phyloP scores from a whole-genome alignment of 1,284 basidiomycete species.

The Phellopilus nigrolimitatus region DNA sequence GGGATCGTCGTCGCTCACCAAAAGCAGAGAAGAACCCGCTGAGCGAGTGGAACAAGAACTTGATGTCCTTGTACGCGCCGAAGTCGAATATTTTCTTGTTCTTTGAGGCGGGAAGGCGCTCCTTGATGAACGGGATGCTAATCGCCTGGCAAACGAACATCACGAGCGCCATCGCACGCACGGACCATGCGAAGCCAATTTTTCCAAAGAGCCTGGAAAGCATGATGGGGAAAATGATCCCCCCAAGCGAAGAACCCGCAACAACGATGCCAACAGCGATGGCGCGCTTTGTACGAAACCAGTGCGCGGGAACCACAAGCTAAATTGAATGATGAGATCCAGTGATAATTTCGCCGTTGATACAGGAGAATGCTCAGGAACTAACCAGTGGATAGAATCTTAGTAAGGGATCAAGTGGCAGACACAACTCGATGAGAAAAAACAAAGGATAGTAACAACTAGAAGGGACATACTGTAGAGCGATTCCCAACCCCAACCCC shows the following conservation, averaged over 20 bases:
- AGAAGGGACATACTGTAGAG: slow-evolving; percentile 17
- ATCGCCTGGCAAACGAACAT: slow-evolving; percentile 16
- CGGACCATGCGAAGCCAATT: slow-evolving; percentile 38
- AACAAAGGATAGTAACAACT: not conserved
- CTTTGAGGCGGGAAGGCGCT: slow-evolving; percentile 17
- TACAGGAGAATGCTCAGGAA: not conserved
- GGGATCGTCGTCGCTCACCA: slow-evolving; percentile 8
- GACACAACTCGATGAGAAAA: not conserved
- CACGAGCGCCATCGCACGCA: slow-evolving; percentile 24
- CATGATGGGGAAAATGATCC: slow-evolving; percentile 47
- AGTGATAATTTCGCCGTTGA: not conserved
- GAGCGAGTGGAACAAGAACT: slow-evolving; percentile 13
- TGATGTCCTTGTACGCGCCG: slow-evolving; percentile 15
- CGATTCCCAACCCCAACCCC: slow-evolving; percentile 18
- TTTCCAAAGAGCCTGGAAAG: slow-evolving; percentile 41
- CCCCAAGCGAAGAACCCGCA: slow-evolving; percentile 37
- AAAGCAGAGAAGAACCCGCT: slow-evolving; percentile 20
- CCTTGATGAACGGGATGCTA: slow-evolving; percentile 19
- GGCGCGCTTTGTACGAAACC: slow-evolving; percentile 33
- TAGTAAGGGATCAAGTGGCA: not conserved
- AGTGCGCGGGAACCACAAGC: slow-evolving; percentile 20
- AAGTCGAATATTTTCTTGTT: slow-evolving; percentile 11
- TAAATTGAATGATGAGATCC: slow-evolving; percentile 2
- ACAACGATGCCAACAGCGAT: slow-evolving; percentile 44
- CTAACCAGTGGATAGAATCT: slow-evolving; percentile 20